phyloP scores from a whole-genome alignment of 805 yeast genomes.

The Wickerhamomyces xylosicus region DNA sequence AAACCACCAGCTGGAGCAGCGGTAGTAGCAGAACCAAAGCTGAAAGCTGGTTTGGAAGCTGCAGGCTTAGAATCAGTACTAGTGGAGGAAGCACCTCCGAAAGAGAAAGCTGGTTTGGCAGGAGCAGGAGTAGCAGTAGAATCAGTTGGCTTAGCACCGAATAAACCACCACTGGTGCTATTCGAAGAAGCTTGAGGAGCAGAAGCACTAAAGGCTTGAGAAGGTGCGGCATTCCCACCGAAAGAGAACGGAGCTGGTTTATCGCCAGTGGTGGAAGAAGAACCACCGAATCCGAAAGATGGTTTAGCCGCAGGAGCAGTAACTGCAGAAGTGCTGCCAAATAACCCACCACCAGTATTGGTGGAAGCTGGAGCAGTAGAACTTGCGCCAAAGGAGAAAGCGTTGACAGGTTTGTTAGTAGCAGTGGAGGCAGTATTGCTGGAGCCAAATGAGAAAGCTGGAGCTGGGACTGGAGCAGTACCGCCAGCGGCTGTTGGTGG shows the following conservation, averaged over 20 bases:
- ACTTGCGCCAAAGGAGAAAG: not conserved
- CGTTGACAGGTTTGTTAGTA: too few species aligned
- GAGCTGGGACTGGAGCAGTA: constrained; percentile 2
- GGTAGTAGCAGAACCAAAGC: constrained; percentile 1
- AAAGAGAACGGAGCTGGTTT: not conserved
- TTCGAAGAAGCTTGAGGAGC: constrained; percentile 1
- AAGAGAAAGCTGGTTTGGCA: constrained; percentile 1
- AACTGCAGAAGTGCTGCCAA: not conserved
- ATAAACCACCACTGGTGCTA: not conserved
- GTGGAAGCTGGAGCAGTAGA: not conserved
- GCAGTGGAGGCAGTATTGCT: not conserved
- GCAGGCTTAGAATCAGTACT: too few species aligned
- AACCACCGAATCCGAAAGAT: constrained; percentile 12
- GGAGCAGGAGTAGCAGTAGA: not conserved
- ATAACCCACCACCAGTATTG: not conserved
- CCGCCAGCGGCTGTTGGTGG: constrained; percentile 1
- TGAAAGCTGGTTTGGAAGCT: constrained; percentile 4
- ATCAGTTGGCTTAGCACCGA: constrained; percentile 1
- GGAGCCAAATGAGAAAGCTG: constrained; percentile 5
- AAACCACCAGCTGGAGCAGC: constrained; percentile 1
- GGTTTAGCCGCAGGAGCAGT: constrained; percentile 7
- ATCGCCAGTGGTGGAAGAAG: constrained; percentile 4
- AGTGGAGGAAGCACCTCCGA: constrained; percentile 7
- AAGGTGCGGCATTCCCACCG: constrained; percentile 2
- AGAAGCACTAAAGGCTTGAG: constrained; percentile 4